Conservation (phyloP, 352 stramenopile species). For the Globisporangium ultimum region DNA sequence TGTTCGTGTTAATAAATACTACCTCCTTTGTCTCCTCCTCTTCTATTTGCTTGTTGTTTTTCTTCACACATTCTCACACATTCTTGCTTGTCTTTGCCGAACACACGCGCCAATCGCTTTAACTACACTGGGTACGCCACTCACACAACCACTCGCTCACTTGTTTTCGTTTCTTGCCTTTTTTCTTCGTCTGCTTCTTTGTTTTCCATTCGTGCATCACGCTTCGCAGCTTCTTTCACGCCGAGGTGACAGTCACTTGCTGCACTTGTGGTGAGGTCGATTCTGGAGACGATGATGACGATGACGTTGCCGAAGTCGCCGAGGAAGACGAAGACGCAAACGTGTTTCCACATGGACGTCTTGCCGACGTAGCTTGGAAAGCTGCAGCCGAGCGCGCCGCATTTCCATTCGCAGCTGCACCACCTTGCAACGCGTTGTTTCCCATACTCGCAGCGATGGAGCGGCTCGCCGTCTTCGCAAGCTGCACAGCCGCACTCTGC, state of each 20-base stretch:
- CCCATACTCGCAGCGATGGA: conserved; percentile 7
- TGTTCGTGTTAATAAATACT: conserved; percentile 42
- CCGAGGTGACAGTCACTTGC: conserved; percentile 68
- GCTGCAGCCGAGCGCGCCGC: conserved; percentile 19
- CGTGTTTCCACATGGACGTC: conserved; percentile 46
- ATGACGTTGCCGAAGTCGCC: conserved; percentile 34
- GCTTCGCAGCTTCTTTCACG: conserved; percentile 21
- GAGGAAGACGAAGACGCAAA: conserved; percentile 41
- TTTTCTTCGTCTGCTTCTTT: background rate
- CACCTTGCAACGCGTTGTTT: conserved; percentile 1
- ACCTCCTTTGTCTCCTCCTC: conserved; percentile 9
- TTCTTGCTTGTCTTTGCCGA: too few relatives aligned
- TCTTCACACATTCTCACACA: background rate
- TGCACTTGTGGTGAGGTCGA: conserved; percentile 48
- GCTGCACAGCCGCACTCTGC: conserved; percentile 8
- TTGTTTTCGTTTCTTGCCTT: background rate
- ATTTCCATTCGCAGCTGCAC: background rate
- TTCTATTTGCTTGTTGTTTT: background rate
- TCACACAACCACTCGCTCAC: background rate
- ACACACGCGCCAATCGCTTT: too few relatives aligned
- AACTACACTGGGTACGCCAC: background rate
- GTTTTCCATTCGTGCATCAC: background rate
- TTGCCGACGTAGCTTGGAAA: conserved; percentile 24
- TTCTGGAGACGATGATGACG: conserved; percentile 38
- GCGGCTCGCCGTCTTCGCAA: conserved; percentile 11